Conservation (phyloP, 371 early-diverging fungal genomes). For the Mortierella sp. region DNA sequence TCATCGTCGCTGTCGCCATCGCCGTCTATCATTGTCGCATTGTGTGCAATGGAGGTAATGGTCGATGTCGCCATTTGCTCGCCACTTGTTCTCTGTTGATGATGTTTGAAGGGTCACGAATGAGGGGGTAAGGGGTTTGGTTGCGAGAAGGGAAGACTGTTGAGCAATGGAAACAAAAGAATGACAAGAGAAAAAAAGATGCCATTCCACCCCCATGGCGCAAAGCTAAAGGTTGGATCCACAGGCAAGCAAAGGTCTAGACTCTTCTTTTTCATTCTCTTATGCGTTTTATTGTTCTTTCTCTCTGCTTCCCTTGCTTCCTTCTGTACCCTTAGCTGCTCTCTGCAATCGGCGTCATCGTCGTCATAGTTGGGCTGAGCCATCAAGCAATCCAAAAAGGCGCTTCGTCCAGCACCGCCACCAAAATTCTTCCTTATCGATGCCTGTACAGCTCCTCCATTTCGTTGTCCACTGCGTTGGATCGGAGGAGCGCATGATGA, state of each 20-base stretch:
- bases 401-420: background rate
- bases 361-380: conserved; percentile 11
- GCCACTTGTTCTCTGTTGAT: too few species aligned
- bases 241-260: background rate
- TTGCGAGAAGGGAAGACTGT: background rate
- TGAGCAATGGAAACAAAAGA: background rate
- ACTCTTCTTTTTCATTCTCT: background rate
- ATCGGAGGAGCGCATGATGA: conserved; percentile 11
- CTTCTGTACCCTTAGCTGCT: background rate
- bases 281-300: background rate
- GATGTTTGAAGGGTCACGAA: background rate
- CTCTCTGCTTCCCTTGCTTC: background rate
- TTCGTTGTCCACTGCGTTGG: conserved; percentile 28
- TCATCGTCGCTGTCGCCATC: background rate
- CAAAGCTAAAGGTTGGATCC: background rate
- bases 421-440: background rate
- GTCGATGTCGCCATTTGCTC: background rate
- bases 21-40: background rate
- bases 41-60: background rate
- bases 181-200: background rate
- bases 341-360: conserved; percentile 4
- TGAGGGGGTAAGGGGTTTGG: background rate
- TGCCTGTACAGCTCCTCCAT: conserved; percentile 30
- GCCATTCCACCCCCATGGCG: background rate
- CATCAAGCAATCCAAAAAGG: background rate